Conservation (phyloP, 371 early-diverging fungal genomes). For the Gilbertella persicaria region DNA sequence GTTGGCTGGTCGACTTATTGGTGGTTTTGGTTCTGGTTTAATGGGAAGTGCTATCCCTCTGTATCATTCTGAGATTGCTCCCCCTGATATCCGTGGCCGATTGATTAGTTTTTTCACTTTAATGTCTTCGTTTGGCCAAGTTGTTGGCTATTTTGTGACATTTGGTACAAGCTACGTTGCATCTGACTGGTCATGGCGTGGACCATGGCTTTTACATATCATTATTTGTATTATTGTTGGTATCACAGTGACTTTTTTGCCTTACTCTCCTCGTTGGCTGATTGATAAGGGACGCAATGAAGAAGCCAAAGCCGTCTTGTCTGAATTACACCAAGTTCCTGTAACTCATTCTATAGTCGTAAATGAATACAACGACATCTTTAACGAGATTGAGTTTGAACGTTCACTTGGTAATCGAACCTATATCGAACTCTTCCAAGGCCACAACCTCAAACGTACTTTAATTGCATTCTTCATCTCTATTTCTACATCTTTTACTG, state of each 20-base stretch:
- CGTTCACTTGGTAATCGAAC: conserved; percentile 33
- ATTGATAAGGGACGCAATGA: conserved; percentile 43
- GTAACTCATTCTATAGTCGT: conserved; percentile 32
- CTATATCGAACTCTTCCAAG: conserved; percentile 40
- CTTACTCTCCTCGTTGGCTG: conserved; percentile 63
- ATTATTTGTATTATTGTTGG: conserved; percentile 19
- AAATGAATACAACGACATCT: conserved; percentile 38
- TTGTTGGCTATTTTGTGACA: conserved; percentile 46
- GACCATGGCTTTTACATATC: conserved; percentile 41
- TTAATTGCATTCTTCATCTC: conserved; percentile 47
- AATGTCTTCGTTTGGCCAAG: conserved; percentile 42
- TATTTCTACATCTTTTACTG: conserved; percentile 63
- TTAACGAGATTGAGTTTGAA: conserved; percentile 40
- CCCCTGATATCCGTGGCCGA: conserved; percentile 60
- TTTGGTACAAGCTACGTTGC: conserved; percentile 41
- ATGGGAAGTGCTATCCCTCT: conserved; percentile 44
- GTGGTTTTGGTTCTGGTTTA: conserved; percentile 47
- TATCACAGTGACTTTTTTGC: conserved; percentile 29
- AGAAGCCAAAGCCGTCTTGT: conserved; percentile 43
- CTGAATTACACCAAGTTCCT: conserved; percentile 34
- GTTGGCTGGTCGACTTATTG: conserved; percentile 35
- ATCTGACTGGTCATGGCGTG: conserved; percentile 45
- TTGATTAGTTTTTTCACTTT: conserved; percentile 44
- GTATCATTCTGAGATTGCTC: conserved; percentile 69
- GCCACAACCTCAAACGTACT: conserved; percentile 37